Evolutionary conservation across 2,329 filamentous ascomycete genomes (phyloP), one percentile per base, ranked within the genome.

Genomic region (Alternaria gansuensis): DNA sequence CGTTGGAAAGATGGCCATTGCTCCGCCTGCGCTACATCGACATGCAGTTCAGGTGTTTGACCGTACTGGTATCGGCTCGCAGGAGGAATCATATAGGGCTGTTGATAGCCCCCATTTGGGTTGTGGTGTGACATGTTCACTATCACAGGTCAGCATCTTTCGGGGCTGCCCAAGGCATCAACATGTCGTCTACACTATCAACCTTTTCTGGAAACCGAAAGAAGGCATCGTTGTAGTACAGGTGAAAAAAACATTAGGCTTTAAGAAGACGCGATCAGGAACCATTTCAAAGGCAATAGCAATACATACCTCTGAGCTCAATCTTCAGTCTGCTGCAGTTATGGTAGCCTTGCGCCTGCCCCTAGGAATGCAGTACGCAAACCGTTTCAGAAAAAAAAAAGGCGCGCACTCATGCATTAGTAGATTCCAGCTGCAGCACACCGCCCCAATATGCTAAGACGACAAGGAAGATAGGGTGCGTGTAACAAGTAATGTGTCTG

Each of bases 321-420:
- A 17, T 21, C 21, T 50, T 55, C 62, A 65, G 66, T 66, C 65
- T 51, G 10, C n/a, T 13, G 43, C 39, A 62, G 65, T 61, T 61
- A 17, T 34, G 21, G 31, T 34, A 73, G 75, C 73, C 73, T 72
- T 63, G 65, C 37, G 72, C 72, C 73, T 75, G 63, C 64, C 60
- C 37, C 54, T 62, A 60, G 63, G 62, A 63, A 52, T 37, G 60
- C 62, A 60, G 63, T 63, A 46, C 31, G 63, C 63, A 64, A 48
- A 60, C 53, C 53, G 48, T 66, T 39, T 29, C 11, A 34, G 40
- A 56, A 50, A 2, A 50, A 50, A 65, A 64, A 33, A 48, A 53
- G 60, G 69, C 62, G 72, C 68, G 64, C 63, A 60, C 61, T 62
- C 65, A 41, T 67, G 71, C 72, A 75, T 73, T 75, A 76, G 72